These are phyloP conservation scores for Phallus indusiatus DNA, from an alignment of 768 basidiomycete species.

Conservation along the genomic window DNA sequence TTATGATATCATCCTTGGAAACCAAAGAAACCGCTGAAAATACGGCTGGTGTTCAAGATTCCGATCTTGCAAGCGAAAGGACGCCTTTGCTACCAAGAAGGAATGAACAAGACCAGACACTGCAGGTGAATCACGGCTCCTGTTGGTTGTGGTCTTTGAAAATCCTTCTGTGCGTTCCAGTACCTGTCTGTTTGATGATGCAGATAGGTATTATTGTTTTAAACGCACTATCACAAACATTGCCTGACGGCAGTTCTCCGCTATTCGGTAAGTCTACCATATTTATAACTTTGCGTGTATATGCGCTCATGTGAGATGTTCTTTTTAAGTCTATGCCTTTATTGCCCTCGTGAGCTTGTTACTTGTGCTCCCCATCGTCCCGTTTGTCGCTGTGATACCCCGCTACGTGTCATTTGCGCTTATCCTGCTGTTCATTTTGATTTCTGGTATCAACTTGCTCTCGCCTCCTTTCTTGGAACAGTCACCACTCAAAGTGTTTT, in stretches of 20 bases:
- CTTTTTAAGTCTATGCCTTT: constrained; percentile 37
- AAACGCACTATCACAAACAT: constrained; percentile 42
- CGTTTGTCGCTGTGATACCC: constrained; percentile 50
- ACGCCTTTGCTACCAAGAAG: constrained; percentile 40
- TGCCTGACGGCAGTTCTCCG: constrained; percentile 52
- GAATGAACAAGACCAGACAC: constrained; percentile 17
- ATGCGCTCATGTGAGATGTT: neutral
- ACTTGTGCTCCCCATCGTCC: constrained; percentile 49
- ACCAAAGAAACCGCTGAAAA: constrained; percentile 17
- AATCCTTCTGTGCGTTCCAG: constrained; percentile 41
- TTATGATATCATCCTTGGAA: constrained; percentile 30
- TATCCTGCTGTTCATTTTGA: constrained; percentile 31
- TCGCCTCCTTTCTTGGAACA: constrained; percentile 55
- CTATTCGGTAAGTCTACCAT: constrained; percentile 31
- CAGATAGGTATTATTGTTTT: constrained; percentile 42
- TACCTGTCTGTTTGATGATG: constrained; percentile 42
- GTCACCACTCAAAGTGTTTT: constrained; percentile 61
- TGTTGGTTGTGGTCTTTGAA: constrained; percentile 51
- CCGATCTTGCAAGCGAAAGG: constrained; percentile 37
- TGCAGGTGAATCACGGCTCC: neutral
- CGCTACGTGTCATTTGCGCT: constrained; percentile 29
- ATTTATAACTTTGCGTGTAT: neutral
- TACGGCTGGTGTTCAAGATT: neutral
- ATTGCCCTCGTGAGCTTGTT: constrained; percentile 39
- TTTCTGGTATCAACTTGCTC: constrained; percentile 30